Base-by-base conservation (phyloP, 192 early-diverging fungal species). In the Coemansia sp. region DNA sequence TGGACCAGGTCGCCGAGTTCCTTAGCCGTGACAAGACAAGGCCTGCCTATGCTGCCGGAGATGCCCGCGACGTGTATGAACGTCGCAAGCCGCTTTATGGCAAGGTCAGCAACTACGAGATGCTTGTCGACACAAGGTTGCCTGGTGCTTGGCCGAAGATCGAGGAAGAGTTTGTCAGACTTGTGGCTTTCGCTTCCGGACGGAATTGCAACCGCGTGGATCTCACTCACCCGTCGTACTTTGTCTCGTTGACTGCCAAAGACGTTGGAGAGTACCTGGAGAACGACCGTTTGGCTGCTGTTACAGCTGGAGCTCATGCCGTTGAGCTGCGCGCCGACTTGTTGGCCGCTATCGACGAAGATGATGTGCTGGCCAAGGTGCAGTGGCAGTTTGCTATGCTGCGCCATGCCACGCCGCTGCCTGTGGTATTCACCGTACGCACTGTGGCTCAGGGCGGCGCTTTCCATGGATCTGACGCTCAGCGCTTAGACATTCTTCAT, bases 311-410 rank as follows among this genome's bases (percentile, higher is more conserved):
- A 20, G 84, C 88, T 0, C 92, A 95, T 64, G 95, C 92, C 5
- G 84, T 99, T 35, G 97, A 99, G 82, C 79, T 99, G 45, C 91
- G 97, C 33, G 94, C 91, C 3, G 97, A 99, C 70, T 75, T 99
- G 42, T 74, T 99, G 21, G 60, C 66, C 26, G 72, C 83, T 36
- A 70, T 77, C 37, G 59, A 69, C 33, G 59, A 26, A 31, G 43
- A 50, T 9, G 58, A 61, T n/a, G 48, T 59, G 7, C 60, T 77
- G 23, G 89, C 91, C 13, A 92, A 87, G 65, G 85, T 95, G 63
- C 87, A 86, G 13, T 69, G 85, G 18, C 95, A 99, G 81, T 80
- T 99, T 10, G 85, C 89, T 14, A 61, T 91, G 33, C 83, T 98
- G 6, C 86, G 93, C 9, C 69, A 71, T 58, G 70, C 56, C 62